Conservation (phyloP, 106 monocot species). For the Dendrobium catenatum region DNA sequence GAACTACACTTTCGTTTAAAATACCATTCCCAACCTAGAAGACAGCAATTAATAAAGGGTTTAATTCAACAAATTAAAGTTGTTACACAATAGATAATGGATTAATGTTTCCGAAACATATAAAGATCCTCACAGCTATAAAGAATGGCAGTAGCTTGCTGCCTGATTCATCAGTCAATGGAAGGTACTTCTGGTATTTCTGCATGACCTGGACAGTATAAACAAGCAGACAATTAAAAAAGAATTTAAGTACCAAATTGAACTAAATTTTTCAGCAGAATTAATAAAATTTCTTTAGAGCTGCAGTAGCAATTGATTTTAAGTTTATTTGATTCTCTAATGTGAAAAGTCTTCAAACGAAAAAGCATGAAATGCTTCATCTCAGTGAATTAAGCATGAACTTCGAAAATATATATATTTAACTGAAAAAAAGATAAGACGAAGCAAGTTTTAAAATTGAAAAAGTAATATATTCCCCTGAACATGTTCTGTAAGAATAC, state of each 20-base stretch:
- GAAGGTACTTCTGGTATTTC: conserved; percentile 95
- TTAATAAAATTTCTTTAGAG: neutral
- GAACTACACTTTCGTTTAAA: conserved; percentile 59
- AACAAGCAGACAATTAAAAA: neutral
- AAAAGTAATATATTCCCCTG: neutral
- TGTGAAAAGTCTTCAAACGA: neutral
- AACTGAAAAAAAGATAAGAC: neutral
- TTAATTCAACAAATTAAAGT: neutral
- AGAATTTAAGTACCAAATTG: neutral
- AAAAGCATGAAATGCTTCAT: neutral
- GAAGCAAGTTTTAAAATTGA: neutral
- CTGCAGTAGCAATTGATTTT: neutral
- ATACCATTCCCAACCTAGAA: conserved; percentile 85
- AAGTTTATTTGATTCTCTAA: neutral
- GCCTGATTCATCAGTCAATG: conserved; percentile 43
- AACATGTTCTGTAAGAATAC: too few species aligned
- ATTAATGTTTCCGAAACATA: neutral
- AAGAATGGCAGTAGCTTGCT: conserved; percentile 72
- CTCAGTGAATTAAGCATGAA: neutral
- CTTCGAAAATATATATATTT: neutral
- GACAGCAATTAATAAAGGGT: conserved; percentile 1
- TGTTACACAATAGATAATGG: neutral
- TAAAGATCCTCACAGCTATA: conserved; percentile 56
- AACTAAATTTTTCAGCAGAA: neutral
- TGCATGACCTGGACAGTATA: conserved; percentile 78